phyloP scores from a whole-genome alignment of 1,284 basidiomycete genomes.

The Schizophyllum commune region DNA sequence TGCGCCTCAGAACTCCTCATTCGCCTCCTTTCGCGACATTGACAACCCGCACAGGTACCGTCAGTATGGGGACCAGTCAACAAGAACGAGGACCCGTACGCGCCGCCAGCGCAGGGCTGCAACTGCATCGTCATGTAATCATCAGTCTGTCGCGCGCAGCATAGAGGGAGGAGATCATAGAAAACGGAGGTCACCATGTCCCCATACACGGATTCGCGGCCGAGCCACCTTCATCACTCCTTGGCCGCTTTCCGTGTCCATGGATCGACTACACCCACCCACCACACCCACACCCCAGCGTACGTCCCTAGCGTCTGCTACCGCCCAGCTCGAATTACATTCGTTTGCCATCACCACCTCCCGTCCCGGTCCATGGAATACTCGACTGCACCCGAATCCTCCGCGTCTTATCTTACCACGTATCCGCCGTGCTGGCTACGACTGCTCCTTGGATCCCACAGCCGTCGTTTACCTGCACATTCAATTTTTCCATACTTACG shows the following conservation, averaged over 20 bases:
- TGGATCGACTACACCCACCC: neutral
- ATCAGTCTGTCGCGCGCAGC: conserved; percentile 1
- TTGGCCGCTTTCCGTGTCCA: neutral
- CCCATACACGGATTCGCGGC: neutral
- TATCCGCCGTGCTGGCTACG: neutral
- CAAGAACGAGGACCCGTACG: conserved; percentile 86
- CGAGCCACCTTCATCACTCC: neutral
- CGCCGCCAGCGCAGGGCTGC: conserved; percentile 63
- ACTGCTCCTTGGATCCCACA: neutral
- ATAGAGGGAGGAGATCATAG: neutral
- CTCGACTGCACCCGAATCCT: neutral
- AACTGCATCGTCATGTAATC: conserved; percentile 50
- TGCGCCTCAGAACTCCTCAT: conserved; percentile 28
- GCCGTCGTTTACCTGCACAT: neutral
- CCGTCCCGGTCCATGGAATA: neutral
- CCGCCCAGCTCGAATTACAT: neutral
- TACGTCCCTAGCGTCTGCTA: neutral
- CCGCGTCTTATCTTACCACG: neutral
- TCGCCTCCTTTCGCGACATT: conserved; percentile 4
- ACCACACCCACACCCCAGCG: neutral
- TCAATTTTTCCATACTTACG: neutral
- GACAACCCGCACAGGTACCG: conserved; percentile 50
- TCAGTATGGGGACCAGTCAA: conserved; percentile 91
- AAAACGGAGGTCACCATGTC: neutral
- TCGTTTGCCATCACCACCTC: neutral